Evolutionary conservation across 805 yeast species (phyloP).

Genomic region (Vanderwaltozyma verrucispora): DNA sequence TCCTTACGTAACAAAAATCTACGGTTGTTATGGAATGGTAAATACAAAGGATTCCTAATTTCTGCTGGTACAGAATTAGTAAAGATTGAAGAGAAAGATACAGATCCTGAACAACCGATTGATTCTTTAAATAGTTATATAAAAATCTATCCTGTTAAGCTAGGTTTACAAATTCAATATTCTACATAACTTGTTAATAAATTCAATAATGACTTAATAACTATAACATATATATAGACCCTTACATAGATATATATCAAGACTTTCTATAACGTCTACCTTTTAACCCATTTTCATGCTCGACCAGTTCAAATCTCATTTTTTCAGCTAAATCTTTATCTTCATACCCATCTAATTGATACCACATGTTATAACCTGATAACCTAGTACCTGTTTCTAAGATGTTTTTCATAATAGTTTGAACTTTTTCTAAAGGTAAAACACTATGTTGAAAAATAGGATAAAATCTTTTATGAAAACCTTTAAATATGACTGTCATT

Average conservation of each 20-base stretch:
- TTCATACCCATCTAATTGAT: constrained; percentile 64
- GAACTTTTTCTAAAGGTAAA: constrained; percentile 44
- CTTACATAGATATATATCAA: neutral
- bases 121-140: neutral
- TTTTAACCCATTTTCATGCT: constrained; percentile 39
- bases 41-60: constrained; percentile 65
- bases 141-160: constrained; percentile 12
- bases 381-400: constrained; percentile 50
- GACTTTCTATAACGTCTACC: constrained; percentile 17
- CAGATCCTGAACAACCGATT: constrained; percentile 24
- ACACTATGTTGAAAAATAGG: constrained; percentile 62
- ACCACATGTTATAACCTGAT: constrained; percentile 65
- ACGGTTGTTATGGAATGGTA: constrained; percentile 79
- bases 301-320: constrained; percentile 45
- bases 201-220: too few species aligned
- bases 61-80: constrained; percentile 57
- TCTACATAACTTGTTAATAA: constrained; percentile 18
- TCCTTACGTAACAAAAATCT: constrained; percentile 52
- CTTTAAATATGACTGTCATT: constrained; percentile 51
- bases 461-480: constrained; percentile 55
- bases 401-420: constrained; percentile 48
- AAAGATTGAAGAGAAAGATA: constrained; percentile 24
- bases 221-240: neutral
- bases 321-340: constrained; percentile 60
- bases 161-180: constrained; percentile 26